A percentile compares a stretch with the other conserved stretches of the same genome.
Evolutionary conservation across 805 yeast genomes (phyloP).

Genomic region (Danielia reshetovae): DNA sequence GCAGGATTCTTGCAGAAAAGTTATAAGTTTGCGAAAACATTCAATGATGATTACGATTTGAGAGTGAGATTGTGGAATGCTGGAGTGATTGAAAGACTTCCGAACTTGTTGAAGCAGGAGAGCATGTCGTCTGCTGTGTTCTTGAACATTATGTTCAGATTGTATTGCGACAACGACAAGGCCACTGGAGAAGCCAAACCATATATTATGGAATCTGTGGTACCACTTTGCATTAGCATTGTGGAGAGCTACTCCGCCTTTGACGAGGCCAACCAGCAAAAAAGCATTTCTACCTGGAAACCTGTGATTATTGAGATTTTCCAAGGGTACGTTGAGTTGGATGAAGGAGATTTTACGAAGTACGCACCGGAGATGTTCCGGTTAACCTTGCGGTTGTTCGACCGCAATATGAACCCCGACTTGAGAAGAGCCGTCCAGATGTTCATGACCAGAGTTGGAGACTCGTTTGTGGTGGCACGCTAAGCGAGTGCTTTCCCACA

Average conservation of each 20-base stretch:
- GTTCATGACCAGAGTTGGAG: conserved; percentile 54
- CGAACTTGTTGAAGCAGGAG: conserved; percentile 89
- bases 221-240: conserved; percentile 68
- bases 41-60: conserved; percentile 84
- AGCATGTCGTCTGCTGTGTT: conserved; percentile 85
- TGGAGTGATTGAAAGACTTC: conserved; percentile 87
- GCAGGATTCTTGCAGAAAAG: conserved; percentile 61
- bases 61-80: conserved; percentile 88
- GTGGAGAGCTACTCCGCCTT: conserved; percentile 65
- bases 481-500: too few relatives aligned
- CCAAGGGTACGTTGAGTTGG: conserved; percentile 76
- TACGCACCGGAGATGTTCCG: conserved; percentile 60
- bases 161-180: conserved; percentile 65
- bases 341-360: conserved; percentile 61
- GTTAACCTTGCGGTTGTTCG: conserved; percentile 54
- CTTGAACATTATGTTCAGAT: conserved; percentile 71
- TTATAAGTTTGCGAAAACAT: conserved; percentile 77
- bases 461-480: conserved; percentile 26
- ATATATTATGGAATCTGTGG: conserved; percentile 48
- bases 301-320: conserved; percentile 89
- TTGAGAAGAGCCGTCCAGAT: conserved; percentile 56
- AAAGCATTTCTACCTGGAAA: conserved; percentile 81
- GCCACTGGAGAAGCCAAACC: conserved; percentile 44
- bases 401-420: conserved; percentile 58
- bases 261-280: conserved; percentile 73